phyloP scores from a whole-genome alignment of 192 early-diverging fungal genomes.

The Endogone sp. region DNA sequence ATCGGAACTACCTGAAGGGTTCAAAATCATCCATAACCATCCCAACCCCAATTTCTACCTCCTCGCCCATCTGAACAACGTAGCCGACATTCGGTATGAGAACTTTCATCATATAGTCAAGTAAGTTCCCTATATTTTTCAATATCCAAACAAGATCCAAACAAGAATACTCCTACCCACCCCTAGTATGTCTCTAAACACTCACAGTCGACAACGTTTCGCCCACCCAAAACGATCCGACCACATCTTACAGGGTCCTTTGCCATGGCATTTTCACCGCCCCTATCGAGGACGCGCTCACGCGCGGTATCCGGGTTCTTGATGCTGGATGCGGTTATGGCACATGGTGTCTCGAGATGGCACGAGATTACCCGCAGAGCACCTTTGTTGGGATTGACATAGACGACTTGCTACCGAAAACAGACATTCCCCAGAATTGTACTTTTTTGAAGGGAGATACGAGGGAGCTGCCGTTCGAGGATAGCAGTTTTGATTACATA shows the following conservation, averaged over 20 bases:
- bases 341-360: slow-evolving; percentile 8
- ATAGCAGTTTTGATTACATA: background rate
- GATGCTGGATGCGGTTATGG: background rate
- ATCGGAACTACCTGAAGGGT: background rate
- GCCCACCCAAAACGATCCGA: too few relatives aligned
- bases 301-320: background rate
- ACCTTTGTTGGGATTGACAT: slow-evolving; percentile 13
- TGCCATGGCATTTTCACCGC: background rate
- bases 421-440: background rate
- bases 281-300: background rate
- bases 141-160: too few relatives aligned
- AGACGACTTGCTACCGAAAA: background rate
- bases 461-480: background rate
- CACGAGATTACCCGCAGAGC: slow-evolving; percentile 1
- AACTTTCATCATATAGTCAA: background rate
- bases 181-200: too few relatives aligned
- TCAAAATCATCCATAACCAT: background rate
- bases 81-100: background rate
- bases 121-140: background rate
- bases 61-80: background rate
- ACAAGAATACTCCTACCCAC: too few relatives aligned
- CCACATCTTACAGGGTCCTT: background rate
- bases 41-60: background rate
- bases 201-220: too few relatives aligned
- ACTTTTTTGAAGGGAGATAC: background rate